Evolutionary conservation across 129 eudicot species (phyloP), one percentile per base, ranked within the genome.

Genomic region (Ambrosia trifida): DNA sequence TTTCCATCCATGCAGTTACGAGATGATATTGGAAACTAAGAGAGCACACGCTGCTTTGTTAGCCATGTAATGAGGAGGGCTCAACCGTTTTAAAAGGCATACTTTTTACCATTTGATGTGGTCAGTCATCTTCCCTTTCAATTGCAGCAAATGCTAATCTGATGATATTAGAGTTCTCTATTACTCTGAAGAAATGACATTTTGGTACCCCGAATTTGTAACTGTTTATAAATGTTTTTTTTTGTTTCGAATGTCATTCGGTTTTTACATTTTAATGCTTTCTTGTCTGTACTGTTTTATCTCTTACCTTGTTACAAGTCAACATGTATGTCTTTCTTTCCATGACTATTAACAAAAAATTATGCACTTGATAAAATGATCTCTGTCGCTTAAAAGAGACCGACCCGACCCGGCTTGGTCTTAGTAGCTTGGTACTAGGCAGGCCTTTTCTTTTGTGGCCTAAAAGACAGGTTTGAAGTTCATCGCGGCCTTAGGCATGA

Each of bases 91-190:
- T 69, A 64, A 70, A 52, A 77, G 81, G 70, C 76, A 60, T 47
- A 50, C 36, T 24, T 28, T 63, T 40, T 61, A 77, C 76, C 66
- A 30, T 69, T 77, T 51, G 58, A 77, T 33, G 63, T 50, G 80
- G 75, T 69, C 12, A 59, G 63, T 70, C 66, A 16, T 36, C 46
- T 66, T 61, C 71, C 36, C 57, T 62, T 76, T 62, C 76, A 70
- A 51, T 49, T 70, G 81, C 70, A 71, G 76, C 58, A 77, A 61
- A 61, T 69, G 57, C 40, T 60, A 69, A 60, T 61, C 63, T 50
- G 46, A 69, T 69, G 75, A 77, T 61, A 31, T 32, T 30, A 51
- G 76, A 77, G 71, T 69, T 76, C 75, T 75, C 61, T 56, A 24
- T 56, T 70, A 50, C 54, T 77, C 64, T 50, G 54, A 69, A 51